These are phyloP conservation scores for Didymella exigua DNA, from an alignment of 2,329 filamentous ascomycete genomes.

Conservation along the genomic window DNA sequence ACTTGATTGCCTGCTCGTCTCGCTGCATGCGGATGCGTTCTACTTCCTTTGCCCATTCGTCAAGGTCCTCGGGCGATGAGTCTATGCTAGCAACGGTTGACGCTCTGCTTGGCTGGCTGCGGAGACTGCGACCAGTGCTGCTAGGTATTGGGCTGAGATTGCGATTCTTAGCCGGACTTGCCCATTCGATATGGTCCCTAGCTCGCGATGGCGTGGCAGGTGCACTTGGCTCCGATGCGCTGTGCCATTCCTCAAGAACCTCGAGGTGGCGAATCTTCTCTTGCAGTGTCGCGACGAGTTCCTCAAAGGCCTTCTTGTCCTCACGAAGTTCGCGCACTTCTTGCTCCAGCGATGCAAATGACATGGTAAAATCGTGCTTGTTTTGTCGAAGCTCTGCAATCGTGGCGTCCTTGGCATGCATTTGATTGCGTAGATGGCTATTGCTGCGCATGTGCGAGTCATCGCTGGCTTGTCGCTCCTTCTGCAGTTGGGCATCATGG, in stretches of 20 bases:
- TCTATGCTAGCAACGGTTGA: constrained; percentile 27
- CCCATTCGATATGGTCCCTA: constrained; percentile 19
- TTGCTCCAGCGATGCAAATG: constrained; percentile 35
- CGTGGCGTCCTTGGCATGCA: constrained; percentile 33
- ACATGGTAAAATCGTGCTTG: constrained; percentile 31
- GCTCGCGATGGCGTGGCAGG: constrained; percentile 10
- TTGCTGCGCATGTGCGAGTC: constrained; percentile 15
- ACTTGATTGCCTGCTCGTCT: constrained; percentile 40
- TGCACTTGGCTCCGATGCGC: constrained; percentile 13
- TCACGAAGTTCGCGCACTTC: constrained; percentile 38
- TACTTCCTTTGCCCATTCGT: constrained; percentile 41
- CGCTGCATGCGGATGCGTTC: constrained; percentile 43
- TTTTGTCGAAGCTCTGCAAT: constrained; percentile 35
- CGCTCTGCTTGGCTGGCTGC: constrained; percentile 24
- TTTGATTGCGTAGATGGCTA: constrained; percentile 23
- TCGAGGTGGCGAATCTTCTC: constrained; percentile 39
- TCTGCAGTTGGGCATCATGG: constrained; percentile 23
- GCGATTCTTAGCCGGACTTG: constrained; percentile 17
- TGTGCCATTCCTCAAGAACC: constrained; percentile 32
- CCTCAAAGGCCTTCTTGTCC: constrained; percentile 41
- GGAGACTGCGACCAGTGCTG: constrained; percentile 18
- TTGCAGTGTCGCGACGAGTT: constrained; percentile 38
- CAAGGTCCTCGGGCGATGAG: constrained; percentile 28
- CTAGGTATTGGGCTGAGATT: constrained; percentile 13
- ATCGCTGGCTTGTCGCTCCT: constrained; percentile 11